Evolutionary conservation across 1,284 basidiomycete genomes (phyloP).

Genomic region (Gymnopus androsaceus): DNA sequence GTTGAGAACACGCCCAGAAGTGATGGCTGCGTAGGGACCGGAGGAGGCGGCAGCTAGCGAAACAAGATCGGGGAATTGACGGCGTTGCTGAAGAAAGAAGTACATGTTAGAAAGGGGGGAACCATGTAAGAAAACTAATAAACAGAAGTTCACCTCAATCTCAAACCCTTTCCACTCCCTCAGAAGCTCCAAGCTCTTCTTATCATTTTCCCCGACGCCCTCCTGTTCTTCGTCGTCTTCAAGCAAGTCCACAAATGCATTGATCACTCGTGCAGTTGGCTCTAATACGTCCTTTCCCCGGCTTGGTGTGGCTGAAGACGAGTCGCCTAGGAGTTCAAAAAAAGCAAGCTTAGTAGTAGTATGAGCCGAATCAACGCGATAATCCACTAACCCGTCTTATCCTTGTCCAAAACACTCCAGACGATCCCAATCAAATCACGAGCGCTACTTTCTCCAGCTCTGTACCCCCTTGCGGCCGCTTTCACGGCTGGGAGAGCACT

Average conservation of each 20-base stretch:
- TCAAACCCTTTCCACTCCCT: constrained; percentile 84
- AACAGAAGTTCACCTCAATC: constrained; percentile 60
- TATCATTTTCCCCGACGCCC: constrained; percentile 1
- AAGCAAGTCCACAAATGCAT: constrained; percentile 78
- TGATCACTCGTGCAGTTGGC: constrained; percentile 75
- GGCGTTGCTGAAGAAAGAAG: constrained; percentile 60
- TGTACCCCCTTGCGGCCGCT: constrained; percentile 80
- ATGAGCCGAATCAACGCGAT: no score
- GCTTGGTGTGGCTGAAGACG: background rate
- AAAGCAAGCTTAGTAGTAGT: background rate
- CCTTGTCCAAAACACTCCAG: constrained; percentile 81
- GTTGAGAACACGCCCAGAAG: constrained; percentile 80
- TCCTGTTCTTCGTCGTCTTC: constrained; percentile 65
- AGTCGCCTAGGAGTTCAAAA: background rate
- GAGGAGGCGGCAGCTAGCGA: constrained; percentile 37
- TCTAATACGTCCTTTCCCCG: constrained; percentile 45
- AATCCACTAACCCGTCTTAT: constrained; percentile 27
- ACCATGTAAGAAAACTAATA: background rate
- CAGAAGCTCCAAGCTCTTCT: constrained; percentile 74
- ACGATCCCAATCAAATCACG: constrained; percentile 86
- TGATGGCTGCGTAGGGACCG: constrained; percentile 71
- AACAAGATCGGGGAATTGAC: constrained; percentile 80
- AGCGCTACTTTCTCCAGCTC: constrained; percentile 76
- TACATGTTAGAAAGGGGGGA: background rate
- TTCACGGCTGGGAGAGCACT: constrained; percentile 78